phyloP scores from a whole-genome alignment of 2,329 filamentous ascomycete species.

The Fusarium sp. region DNA sequence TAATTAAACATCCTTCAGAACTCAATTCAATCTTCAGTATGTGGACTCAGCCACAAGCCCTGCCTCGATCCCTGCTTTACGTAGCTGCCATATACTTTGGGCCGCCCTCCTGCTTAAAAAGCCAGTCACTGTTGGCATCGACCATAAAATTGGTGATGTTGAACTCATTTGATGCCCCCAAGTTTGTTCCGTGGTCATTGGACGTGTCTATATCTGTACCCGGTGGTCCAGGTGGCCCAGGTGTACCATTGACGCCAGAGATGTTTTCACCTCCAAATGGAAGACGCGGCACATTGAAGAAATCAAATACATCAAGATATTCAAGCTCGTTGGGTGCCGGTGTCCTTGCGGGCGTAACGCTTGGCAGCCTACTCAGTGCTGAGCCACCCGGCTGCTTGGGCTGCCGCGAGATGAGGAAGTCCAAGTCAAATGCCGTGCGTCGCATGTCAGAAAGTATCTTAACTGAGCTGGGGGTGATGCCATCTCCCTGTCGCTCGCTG shows the following conservation, averaged over 20 bases:
- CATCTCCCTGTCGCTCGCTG: slow-evolving; percentile 78
- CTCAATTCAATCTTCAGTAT: slow-evolving; percentile 6
- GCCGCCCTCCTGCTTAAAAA: slow-evolving; percentile 68
- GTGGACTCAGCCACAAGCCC: background rate
- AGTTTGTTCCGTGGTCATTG: slow-evolving; percentile 47
- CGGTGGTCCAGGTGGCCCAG: slow-evolving; percentile 32
- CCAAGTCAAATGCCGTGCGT: slow-evolving; percentile 88
- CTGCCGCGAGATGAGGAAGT: slow-evolving; percentile 88
- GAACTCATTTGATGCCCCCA: slow-evolving; percentile 68
- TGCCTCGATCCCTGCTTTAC: slow-evolving; percentile 5
- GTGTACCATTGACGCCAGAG: slow-evolving; percentile 34
- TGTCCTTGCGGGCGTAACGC: slow-evolving; percentile 72
- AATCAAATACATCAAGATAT: slow-evolving; percentile 93
- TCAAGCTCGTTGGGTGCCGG: slow-evolving; percentile 87
- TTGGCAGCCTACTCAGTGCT: slow-evolving; percentile 61
- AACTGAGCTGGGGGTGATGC: slow-evolving; percentile 83
- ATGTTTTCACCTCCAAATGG: slow-evolving; percentile 60
- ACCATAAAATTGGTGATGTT: slow-evolving; percentile 85
- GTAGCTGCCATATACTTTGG: slow-evolving; percentile 47
- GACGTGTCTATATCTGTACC: slow-evolving; percentile 48
- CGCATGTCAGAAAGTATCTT: slow-evolving; percentile 93
- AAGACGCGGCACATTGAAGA: slow-evolving; percentile 89
- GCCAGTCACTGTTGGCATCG: slow-evolving; percentile 79
- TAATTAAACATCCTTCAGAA: slow-evolving; percentile 17
- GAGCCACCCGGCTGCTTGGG: slow-evolving; percentile 64